Evolutionary conservation across 2,329 filamentous ascomycete species (phyloP).

Genomic region (Ascomycota sp.): DNA sequence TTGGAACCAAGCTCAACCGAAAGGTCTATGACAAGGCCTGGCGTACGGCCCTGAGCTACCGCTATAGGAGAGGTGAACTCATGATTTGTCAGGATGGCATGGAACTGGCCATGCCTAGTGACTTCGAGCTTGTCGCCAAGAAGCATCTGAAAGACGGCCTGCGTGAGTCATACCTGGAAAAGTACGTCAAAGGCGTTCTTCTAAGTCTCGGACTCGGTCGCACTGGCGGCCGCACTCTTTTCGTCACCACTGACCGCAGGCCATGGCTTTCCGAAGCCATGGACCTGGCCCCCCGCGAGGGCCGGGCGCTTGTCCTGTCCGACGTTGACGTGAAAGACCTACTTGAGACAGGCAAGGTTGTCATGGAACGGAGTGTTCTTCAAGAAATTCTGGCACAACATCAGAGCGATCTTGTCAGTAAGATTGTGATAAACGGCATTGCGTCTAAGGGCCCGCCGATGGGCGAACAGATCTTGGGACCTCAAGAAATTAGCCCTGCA

Average conservation of each 20-base stretch:
- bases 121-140: constrained; percentile 23
- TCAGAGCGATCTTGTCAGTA: constrained; percentile 40
- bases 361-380: constrained; percentile 70
- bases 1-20: constrained; percentile 58
- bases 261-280: constrained; percentile 47
- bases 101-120: constrained; percentile 38
- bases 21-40: constrained; percentile 94
- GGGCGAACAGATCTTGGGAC: constrained; percentile 19
- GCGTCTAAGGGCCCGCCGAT: constrained; percentile 12
- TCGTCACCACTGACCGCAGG: constrained; percentile 45
- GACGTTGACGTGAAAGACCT: constrained; percentile 94
- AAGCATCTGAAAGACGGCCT: constrained; percentile 25
- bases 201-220: constrained; percentile 49
- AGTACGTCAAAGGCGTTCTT: constrained; percentile 49
- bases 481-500: no score
- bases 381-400: constrained; percentile 54
- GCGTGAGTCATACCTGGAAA: constrained; percentile 34
- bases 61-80: constrained; percentile 72
- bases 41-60: constrained; percentile 82
- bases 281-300: constrained; percentile 41
- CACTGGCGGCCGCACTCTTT: constrained; percentile 47
- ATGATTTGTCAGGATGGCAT: constrained; percentile 64
- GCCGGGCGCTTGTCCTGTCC: constrained; percentile 45
- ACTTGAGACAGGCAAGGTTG: constrained; percentile 62
- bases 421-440: constrained; percentile 22